Percentiles rank a stretch among this genome's conserved stretches.
Evolutionary conservation across 2,329 filamentous ascomycete species (phyloP).

Genomic region (Diaporthe sp.): DNA sequence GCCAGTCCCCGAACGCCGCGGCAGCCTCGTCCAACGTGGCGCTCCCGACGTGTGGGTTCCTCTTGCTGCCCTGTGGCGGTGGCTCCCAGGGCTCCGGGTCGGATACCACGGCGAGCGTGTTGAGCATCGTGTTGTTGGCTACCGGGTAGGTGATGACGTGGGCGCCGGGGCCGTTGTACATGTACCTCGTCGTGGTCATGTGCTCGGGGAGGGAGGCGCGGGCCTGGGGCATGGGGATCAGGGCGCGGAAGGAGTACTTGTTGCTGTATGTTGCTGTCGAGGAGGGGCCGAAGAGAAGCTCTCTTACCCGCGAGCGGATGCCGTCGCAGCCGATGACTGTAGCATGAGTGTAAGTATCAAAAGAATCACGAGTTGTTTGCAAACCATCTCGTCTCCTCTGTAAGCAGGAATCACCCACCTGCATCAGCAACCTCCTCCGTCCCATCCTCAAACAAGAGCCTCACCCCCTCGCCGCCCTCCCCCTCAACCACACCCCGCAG

Average conservation of each 20-base stretch:
- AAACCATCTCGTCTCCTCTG: background rate
- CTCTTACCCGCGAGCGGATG: conserved; percentile 69
- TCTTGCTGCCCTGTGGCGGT: conserved; percentile 42
- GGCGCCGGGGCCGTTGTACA: conserved; percentile 69
- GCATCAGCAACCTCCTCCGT: conserved; percentile 49
- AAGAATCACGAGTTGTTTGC: background rate
- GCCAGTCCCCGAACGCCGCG: conserved; percentile 57
- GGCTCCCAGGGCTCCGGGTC: conserved; percentile 54
- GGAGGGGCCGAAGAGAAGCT: conserved; percentile 60
- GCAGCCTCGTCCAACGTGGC: conserved; percentile 57
- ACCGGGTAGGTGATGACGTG: conserved; percentile 75
- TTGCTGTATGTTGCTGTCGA: conserved; percentile 62
- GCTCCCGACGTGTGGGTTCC: conserved; percentile 50
- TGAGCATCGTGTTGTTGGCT: conserved; percentile 67
- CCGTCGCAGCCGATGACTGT: conserved; percentile 73
- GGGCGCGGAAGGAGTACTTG: conserved; percentile 73
- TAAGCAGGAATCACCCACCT: conserved; percentile 43
- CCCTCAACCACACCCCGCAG: conserved; percentile 48
- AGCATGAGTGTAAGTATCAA: too few species aligned
- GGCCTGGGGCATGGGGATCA: conserved; percentile 71
- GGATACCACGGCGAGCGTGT: conserved; percentile 64
- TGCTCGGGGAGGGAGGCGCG: conserved; percentile 61
- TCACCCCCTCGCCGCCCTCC: conserved; percentile 43
- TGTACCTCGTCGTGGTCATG: conserved; percentile 62
- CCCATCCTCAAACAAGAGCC: conserved; percentile 51